Evolutionary conservation across 352 stramenopile species (phyloP).

Genomic region (Blastocystis hominis): DNA sequence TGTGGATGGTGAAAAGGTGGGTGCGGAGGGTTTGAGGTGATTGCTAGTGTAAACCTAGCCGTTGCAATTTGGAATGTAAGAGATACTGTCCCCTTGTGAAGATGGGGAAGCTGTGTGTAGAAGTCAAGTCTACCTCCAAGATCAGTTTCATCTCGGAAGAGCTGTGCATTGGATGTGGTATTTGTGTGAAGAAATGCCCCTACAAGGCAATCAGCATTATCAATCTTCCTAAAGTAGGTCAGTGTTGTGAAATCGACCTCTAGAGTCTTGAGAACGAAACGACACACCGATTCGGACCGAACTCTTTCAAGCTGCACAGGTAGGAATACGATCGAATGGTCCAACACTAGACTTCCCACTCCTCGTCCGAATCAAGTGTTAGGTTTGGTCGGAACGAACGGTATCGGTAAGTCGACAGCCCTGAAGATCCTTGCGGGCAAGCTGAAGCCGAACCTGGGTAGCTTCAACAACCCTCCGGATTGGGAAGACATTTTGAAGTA

Average conservation of each 20-base stretch:
- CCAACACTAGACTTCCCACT: slow-evolving; percentile 77
- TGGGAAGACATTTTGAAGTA: slow-evolving; percentile 97
- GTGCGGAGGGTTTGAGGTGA: not conserved
- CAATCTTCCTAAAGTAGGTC: slow-evolving; percentile 86
- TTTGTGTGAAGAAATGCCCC: slow-evolving; percentile 99
- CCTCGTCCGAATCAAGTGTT: slow-evolving; percentile 91
- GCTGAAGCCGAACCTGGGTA: slow-evolving; percentile 96
- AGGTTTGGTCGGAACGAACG: slow-evolving; percentile 95
- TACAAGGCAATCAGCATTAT: slow-evolving; percentile 99
- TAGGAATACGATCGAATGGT: not conserved
- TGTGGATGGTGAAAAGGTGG: slow-evolving; percentile 81
- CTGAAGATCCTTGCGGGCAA: slow-evolving; percentile 96
- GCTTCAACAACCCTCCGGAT: slow-evolving; percentile 83
- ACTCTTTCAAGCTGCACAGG: slow-evolving; percentile 96
- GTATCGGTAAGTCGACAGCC: slow-evolving; percentile 98
- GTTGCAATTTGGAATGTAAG: slow-evolving; percentile 96
- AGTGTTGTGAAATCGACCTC: not conserved
- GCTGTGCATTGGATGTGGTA: slow-evolving; percentile 98
- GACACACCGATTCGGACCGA: slow-evolving; percentile 97
- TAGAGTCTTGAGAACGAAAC: slow-evolving; percentile 89
- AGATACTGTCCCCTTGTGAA: slow-evolving; percentile 95
- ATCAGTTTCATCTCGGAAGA: slow-evolving; percentile 95
- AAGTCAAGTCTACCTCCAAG: slow-evolving; percentile 87
- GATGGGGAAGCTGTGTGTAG: slow-evolving; percentile 97
- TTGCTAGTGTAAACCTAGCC: slow-evolving; percentile 91